Conservation (phyloP, 2,329 filamentous ascomycete genomes). For the Ophiocordyceps sinensis region DNA sequence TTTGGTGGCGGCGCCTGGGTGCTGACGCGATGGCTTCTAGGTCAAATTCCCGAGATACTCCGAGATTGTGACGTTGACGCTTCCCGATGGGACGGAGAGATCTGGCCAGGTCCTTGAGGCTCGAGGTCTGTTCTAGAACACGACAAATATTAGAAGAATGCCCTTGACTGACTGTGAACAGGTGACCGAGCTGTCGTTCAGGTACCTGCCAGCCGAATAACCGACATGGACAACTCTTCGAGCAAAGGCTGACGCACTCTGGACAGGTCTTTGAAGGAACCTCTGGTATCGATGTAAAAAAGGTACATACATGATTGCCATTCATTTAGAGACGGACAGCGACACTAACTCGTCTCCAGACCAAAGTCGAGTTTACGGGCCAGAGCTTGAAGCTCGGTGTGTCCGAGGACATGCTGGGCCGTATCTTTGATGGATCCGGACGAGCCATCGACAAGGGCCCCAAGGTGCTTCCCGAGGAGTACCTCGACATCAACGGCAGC, state of each 20-base stretch:
- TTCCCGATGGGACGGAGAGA: constrained; percentile 87
- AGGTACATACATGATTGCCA: constrained; percentile 39
- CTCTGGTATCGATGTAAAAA: constrained; percentile 95
- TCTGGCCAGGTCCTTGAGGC: constrained; percentile 95
- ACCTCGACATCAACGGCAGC: constrained; percentile 96
- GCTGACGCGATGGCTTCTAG: constrained; percentile 29
- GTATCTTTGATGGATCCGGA: constrained; percentile 96
- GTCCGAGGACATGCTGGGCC: constrained; percentile 97
- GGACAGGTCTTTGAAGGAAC: constrained; percentile 91
- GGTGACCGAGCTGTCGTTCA: constrained; percentile 90
- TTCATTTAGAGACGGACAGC: not conserved
- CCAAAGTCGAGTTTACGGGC: constrained; percentile 93
- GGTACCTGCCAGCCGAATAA: constrained; percentile 36
- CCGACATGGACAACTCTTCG: not conserved
- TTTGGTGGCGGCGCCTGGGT: not conserved
- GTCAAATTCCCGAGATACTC: constrained; percentile 97
- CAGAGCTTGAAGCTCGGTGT: constrained; percentile 97
- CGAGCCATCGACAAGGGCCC: constrained; percentile 98
- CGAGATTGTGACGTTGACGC: constrained; percentile 91
- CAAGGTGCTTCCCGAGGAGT: constrained; percentile 95
- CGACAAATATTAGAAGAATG: not conserved
- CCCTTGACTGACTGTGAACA: constrained; percentile 19
- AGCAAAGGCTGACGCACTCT: constrained; percentile 10
- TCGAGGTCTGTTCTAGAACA: constrained; percentile 50
- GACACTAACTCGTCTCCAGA: constrained; percentile 37